phyloP scores from a whole-genome alignment of 2,329 filamentous ascomycete genomes.

The Calonectria hongkongensis region DNA sequence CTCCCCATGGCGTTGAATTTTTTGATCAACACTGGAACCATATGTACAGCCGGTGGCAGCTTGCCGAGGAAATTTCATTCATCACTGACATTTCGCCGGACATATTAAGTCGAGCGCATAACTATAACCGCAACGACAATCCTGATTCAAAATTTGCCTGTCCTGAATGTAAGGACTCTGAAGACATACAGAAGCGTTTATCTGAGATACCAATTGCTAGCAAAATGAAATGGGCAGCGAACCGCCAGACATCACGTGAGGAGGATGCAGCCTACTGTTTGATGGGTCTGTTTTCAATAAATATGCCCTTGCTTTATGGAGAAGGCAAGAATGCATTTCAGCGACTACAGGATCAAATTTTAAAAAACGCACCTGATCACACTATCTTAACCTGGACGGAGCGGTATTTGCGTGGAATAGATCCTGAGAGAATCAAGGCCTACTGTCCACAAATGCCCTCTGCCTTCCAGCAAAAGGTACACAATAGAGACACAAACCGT shows the following conservation, averaged over 20 bases:
- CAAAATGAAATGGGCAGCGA: slow-evolving; percentile 60
- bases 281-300: slow-evolving; percentile 59
- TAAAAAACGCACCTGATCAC: slow-evolving; percentile 58
- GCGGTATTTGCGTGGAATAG: not conserved
- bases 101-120: slow-evolving; percentile 25
- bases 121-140: slow-evolving; percentile 37
- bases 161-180: slow-evolving; percentile 37
- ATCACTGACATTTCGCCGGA: slow-evolving; percentile 44
- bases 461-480: not conserved
- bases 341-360: slow-evolving; percentile 59
- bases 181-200: not conserved
- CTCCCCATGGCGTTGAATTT: slow-evolving; percentile 50
- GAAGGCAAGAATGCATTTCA: slow-evolving; percentile 58
- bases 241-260: slow-evolving; percentile 54
- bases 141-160: slow-evolving; percentile 41
- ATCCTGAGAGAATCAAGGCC: not conserved
- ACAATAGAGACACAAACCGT: not conserved
- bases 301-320: slow-evolving; percentile 61
- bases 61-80: slow-evolving; percentile 42
- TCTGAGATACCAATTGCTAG: slow-evolving; percentile 50
- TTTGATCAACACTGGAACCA: slow-evolving; percentile 49
- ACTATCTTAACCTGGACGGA: slow-evolving; percentile 56
- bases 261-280: slow-evolving; percentile 60
- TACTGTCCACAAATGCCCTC: slow-evolving; percentile 20
- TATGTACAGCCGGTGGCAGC: slow-evolving; percentile 42